Base-by-base conservation (phyloP, 2,329 filamentous ascomycete species). In the Exophiala dermatitidis region DNA sequence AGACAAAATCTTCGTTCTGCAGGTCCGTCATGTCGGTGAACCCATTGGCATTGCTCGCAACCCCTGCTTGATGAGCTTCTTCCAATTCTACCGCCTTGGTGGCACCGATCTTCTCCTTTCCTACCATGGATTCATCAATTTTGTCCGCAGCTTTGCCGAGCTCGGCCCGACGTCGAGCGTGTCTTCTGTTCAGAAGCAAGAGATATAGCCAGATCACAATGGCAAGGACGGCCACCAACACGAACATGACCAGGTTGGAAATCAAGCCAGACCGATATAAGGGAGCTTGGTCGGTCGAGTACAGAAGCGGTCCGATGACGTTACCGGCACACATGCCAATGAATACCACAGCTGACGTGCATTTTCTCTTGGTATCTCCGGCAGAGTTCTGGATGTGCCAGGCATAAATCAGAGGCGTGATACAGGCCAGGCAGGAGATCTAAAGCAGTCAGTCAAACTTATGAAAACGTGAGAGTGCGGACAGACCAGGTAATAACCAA, bases 121-220 rank as follows among this genome's bases (percentile, higher is more conserved):
- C 48, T 19, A 51, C 5, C 66, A 85, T 79, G 59, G 78, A 84
- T 53, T 74, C 70, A 60, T 86, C 82, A 1, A 82, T 62, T 0
- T 84, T 65, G 1, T 76, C 69, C 0, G 77, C 79, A 1, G 70
- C 74, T 66, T 86, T 86, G 0, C 82, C 83, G 36, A 83, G 63
- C 0, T 73, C 71, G 8, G 78, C 77, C 19, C 83, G 72, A 30
- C 69, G 72, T 5, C 71, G 71, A 10, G 77, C 75, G 52, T 84
- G 81, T 40, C 63, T 60, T 42, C 68, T 68, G 46, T 63, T 62
- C 45, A 65, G 43, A 42, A 64, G 51, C 56, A 67, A 36, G 12
- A 53, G 55, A 7, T 67, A 56, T 5, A 67, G 53, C 28, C 28
- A 34, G 30, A 47, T 47, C 5, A 33, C 43, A 5, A 46, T 5